Percentiles rank a stretch among this genome's conserved stretches.
These are phyloP conservation scores for Cercospora nicotianae DNA, from an alignment of 2,329 filamentous ascomycete genomes.

Conservation along the genomic window DNA sequence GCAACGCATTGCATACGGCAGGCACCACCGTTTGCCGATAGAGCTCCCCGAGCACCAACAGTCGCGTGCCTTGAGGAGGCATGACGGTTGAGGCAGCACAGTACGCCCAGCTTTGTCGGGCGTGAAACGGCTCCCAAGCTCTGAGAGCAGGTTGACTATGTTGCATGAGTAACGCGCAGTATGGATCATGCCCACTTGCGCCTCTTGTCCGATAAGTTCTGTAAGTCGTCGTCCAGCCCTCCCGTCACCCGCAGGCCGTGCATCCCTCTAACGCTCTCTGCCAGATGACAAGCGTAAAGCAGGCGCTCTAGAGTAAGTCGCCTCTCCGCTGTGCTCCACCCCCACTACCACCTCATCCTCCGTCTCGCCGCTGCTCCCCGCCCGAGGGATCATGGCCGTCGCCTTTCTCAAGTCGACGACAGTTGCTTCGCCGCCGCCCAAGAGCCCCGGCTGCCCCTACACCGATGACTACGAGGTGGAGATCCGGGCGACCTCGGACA, in stretches of 20 bases:
- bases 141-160: background rate
- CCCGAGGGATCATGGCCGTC: constrained; percentile 8
- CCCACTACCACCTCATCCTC: background rate
- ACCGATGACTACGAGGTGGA: constrained; percentile 24
- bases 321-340: background rate
- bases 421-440: background rate
- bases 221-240: background rate
- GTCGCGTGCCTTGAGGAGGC: background rate
- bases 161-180: background rate
- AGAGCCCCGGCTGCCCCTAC: constrained; percentile 18
- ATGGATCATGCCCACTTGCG: constrained; percentile 47
- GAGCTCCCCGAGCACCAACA: background rate
- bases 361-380: background rate
- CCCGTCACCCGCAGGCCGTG: background rate
- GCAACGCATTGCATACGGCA: background rate
- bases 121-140: background rate
- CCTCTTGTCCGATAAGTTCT: constrained; percentile 94
- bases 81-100: background rate
- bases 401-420: constrained; percentile 5
- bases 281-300: constrained; percentile 87
- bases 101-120: background rate
- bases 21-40: background rate
- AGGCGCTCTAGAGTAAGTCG: constrained; percentile 85
- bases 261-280: background rate
- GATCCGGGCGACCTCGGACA: constrained; percentile 15